A percentile compares a stretch with the other conserved stretches of the same genome.
Conservation (phyloP, 306 rosid genomes). For the Psophocarpus tetragonolobus region DNA sequence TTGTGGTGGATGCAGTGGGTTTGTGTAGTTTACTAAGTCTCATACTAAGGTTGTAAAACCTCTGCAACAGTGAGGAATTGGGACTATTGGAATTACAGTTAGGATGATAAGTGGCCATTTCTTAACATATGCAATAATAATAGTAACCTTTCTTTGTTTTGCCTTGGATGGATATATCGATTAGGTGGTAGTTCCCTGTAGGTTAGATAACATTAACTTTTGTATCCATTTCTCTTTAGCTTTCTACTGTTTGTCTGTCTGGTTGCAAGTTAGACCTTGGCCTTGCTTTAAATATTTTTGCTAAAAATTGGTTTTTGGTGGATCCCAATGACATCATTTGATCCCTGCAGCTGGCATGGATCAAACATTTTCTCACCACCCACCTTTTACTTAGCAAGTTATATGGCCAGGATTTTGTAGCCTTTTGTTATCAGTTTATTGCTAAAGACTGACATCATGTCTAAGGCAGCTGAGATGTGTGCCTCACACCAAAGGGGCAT, state of each 20-base stretch:
- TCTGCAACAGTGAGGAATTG: slow-evolving; percentile 5
- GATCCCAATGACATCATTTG: not conserved
- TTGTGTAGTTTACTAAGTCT: not conserved
- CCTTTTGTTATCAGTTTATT: not conserved
- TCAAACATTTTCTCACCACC: not conserved
- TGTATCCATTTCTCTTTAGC: not conserved
- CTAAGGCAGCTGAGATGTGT: not conserved
- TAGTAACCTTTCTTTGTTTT: slow-evolving; percentile 1
- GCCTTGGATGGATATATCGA: not conserved
- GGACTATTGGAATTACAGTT: not conserved
- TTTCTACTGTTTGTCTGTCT: slow-evolving; percentile 1
- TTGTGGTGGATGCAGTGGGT: slow-evolving; percentile 13
- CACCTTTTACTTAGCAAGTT: not conserved
- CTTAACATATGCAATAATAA: slow-evolving; percentile 12
- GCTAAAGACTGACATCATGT: not conserved
- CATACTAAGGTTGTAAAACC: not conserved
- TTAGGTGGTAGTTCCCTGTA: not conserved
- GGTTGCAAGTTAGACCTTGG: not conserved
- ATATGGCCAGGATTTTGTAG: not conserved
- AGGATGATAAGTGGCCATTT: not conserved
- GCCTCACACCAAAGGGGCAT: not conserved
- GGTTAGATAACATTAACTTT: not conserved
- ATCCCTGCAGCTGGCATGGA: not conserved
- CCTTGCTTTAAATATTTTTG: not conserved
- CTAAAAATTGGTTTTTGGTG: not conserved